Conservation (phyloP, 2,329 filamentous ascomycete genomes). For the Raffaelea ambrosiae region DNA sequence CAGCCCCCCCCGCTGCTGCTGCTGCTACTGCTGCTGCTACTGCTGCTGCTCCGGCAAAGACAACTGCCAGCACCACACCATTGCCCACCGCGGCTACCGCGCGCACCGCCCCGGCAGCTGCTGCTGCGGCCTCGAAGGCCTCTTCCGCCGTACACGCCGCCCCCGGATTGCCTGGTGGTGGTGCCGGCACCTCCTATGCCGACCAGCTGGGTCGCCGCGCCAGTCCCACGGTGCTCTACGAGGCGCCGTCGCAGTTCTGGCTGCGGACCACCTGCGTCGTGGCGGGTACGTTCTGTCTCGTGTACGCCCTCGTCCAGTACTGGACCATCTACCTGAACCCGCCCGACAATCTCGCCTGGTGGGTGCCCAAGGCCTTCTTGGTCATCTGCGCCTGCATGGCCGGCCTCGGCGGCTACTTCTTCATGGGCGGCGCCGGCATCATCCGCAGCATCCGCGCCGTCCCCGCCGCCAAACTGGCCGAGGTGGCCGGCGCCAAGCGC, state of each 20-base stretch:
- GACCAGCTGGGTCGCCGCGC: conserved; percentile 47
- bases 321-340: conserved; percentile 39
- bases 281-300: conserved; percentile 43
- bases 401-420: conserved; percentile 50
- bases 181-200: conserved; percentile 28
- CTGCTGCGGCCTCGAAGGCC: neutral
- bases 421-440: conserved; percentile 48
- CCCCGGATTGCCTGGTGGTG: neutral
- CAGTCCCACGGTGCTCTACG: conserved; percentile 53
- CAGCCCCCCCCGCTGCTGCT: neutral
- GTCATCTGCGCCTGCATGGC: conserved; percentile 52
- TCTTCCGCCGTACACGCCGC: neutral
- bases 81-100: neutral
- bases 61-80: neutral
- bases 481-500: conserved; percentile 5
- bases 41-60: neutral
- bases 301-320: conserved; percentile 41
- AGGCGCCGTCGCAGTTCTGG: conserved; percentile 54
- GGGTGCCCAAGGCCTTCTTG: conserved; percentile 49
- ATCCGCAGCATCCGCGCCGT: conserved; percentile 50
- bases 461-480: conserved; percentile 21
- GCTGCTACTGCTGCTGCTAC: too few relatives aligned
- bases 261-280: conserved; percentile 54
- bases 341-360: conserved; percentile 42
- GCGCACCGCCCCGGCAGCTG: neutral